Percentiles rank a stretch among this genome's conserved stretches.
These are phyloP conservation scores for Tricholoma sp. DNA, from an alignment of 768 basidiomycete genomes.

Conservation along the genomic window DNA sequence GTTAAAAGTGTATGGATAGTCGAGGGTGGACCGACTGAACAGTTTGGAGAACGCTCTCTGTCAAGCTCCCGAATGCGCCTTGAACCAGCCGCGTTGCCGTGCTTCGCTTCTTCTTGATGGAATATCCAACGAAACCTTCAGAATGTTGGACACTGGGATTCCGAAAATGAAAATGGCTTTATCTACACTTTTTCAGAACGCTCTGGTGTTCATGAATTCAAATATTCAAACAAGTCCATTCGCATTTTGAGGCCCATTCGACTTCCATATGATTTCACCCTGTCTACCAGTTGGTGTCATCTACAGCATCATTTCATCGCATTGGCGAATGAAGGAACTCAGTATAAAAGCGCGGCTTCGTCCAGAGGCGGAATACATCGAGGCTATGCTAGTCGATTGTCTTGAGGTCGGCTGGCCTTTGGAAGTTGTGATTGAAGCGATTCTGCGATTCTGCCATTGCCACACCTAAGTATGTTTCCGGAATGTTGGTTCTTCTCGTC, in stretches of 20 bases:
- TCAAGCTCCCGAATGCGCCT: constrained; percentile 21
- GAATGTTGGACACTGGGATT: constrained; percentile 13
- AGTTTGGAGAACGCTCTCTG: constrained; percentile 28
- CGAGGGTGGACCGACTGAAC: constrained; percentile 21
- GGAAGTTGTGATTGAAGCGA: constrained; percentile 15
- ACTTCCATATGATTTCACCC: constrained; percentile 17
- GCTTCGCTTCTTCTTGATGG: constrained; percentile 28
- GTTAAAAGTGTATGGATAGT: constrained; percentile 25
- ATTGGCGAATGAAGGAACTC: constrained; percentile 12
- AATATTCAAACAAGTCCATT: constrained; percentile 14
- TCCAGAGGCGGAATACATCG: constrained; percentile 21
- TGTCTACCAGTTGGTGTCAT: constrained; percentile 18
- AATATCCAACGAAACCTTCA: constrained; percentile 14
- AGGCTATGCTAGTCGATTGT: constrained; percentile 17
- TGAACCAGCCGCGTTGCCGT: constrained; percentile 18
- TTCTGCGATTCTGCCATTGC: constrained; percentile 20
- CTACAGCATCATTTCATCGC: constrained; percentile 19
- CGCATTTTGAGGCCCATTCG: constrained; percentile 26
- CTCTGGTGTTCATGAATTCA: constrained; percentile 18
- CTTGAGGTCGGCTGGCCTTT: constrained; percentile 11
- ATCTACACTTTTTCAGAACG: constrained; percentile 23
- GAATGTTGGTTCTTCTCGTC: constrained; percentile 15
- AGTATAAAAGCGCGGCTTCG: constrained; percentile 11
- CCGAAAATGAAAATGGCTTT: constrained; percentile 19
- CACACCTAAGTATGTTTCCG: constrained; percentile 20